Percentiles rank a stretch among this genome's conserved stretches.
Conservation (phyloP, 352 stramenopile species). For the Pythium graminicola region DNA sequence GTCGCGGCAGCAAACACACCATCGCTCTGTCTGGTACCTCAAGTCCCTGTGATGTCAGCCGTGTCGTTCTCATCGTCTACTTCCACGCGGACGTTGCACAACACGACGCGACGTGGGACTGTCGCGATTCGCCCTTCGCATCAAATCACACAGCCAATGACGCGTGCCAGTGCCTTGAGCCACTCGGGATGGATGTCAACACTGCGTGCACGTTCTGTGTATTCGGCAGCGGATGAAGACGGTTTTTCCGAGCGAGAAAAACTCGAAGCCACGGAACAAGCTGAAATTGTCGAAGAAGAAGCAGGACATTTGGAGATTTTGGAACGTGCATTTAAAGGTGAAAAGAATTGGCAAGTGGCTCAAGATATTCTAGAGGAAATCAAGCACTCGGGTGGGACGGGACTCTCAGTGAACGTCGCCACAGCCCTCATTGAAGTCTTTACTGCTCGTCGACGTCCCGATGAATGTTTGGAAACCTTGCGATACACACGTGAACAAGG, state of each 20-base stretch:
- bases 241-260: slow-evolving; percentile 6
- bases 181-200: too few relatives aligned
- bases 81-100: slow-evolving; percentile 12
- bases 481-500: slow-evolving; percentile 58
- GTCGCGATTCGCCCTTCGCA: neutral
- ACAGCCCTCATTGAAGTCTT: slow-evolving; percentile 64
- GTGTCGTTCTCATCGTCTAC: neutral
- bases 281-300: slow-evolving; percentile 17
- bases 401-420: slow-evolving; percentile 37
- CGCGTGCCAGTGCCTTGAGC: neutral
- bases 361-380: slow-evolving; percentile 55
- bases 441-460: slow-evolving; percentile 29
- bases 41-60: neutral
- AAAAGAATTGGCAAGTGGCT: slow-evolving; percentile 34
- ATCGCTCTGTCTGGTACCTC: neutral
- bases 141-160: slow-evolving; percentile 5
- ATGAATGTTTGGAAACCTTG: slow-evolving; percentile 60
- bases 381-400: slow-evolving; percentile 24
- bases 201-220: slow-evolving; percentile 13
- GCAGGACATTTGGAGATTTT: slow-evolving; percentile 18
- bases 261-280: neutral
- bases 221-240: slow-evolving; percentile 13
- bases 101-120: slow-evolving; percentile 1
- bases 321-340: slow-evolving; percentile 30
- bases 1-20: neutral